A percentile compares a stretch with the other conserved stretches of the same genome.
phyloP scores from a whole-genome alignment of 2,329 filamentous ascomycete species.

The Fusarium hainanense region DNA sequence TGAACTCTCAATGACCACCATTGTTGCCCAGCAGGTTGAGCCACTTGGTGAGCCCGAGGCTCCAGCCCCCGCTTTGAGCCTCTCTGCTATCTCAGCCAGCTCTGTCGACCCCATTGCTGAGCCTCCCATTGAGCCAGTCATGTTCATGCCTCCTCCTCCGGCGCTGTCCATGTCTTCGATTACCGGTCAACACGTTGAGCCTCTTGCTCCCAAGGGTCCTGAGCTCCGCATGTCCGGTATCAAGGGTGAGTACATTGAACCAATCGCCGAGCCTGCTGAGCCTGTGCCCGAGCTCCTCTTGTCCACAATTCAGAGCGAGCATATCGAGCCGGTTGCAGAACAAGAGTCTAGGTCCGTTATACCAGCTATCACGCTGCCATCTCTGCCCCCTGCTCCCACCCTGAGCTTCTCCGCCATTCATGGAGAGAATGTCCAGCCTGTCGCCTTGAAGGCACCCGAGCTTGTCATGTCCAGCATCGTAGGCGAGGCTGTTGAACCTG shows the following conservation, averaged over 20 bases:
- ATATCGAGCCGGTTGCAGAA: constrained; percentile 35
- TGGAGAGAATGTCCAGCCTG: constrained; percentile 38
- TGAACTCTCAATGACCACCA: constrained; percentile 48
- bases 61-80: constrained; percentile 35
- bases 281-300: constrained; percentile 25
- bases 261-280: constrained; percentile 18
- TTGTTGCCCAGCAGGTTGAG: constrained; percentile 46
- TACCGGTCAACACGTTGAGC: constrained; percentile 42
- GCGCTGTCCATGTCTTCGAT: constrained; percentile 33
- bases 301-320: constrained; percentile 37
- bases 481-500: constrained; percentile 29
- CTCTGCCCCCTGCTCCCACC: constrained; percentile 25
- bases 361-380: constrained; percentile 11
- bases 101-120: constrained; percentile 34
- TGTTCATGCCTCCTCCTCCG: constrained; percentile 35
- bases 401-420: constrained; percentile 39
- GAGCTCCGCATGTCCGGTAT: constrained; percentile 39
- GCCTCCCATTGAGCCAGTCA: constrained; percentile 40
- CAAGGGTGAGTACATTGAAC: constrained; percentile 43
- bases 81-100: constrained; percentile 35
- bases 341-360: constrained; percentile 10
- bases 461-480: constrained; percentile 28
- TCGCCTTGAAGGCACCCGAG: constrained; percentile 17
- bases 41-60: constrained; percentile 32
- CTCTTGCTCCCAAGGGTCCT: constrained; percentile 35